Evolutionary conservation across 208 protist genomes (phyloP).

Genomic region (Leishmania turanica): DNA sequence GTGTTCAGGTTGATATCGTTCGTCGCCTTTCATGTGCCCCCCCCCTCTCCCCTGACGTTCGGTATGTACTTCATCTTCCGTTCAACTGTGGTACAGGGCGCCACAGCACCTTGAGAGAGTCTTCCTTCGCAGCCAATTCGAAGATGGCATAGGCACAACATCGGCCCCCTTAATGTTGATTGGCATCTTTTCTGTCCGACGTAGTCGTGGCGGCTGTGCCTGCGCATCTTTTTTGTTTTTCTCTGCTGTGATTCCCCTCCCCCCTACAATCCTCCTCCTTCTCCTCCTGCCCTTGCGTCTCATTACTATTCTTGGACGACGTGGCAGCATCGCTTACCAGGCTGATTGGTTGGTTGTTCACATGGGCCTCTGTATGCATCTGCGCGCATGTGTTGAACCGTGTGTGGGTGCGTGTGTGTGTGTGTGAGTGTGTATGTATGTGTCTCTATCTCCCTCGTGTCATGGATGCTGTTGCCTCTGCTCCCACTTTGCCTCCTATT

Average conservation of each 20-base stretch:
- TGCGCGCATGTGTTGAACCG: not conserved
- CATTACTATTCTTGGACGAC: too few relatives aligned
- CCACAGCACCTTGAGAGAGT: not conserved
- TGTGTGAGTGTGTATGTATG: not conserved
- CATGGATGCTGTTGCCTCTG: not conserved
- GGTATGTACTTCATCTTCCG: not conserved
- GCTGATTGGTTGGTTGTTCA: not conserved
- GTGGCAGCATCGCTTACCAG: not conserved
- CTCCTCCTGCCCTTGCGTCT: not conserved
- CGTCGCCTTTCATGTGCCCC: not conserved
- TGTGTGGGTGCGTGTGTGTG: not conserved
- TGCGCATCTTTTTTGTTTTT: not conserved
- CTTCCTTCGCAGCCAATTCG: not conserved
- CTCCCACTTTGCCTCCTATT: too few relatives aligned
- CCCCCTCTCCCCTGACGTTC: not conserved
- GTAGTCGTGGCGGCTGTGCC: not conserved
- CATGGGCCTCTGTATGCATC: not conserved
- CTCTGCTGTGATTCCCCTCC: not conserved
- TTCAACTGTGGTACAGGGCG: not conserved
- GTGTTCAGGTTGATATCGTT: not conserved
- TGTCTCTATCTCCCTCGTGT: not conserved
- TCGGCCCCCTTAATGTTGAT: not conserved
- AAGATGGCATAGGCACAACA: not conserved
- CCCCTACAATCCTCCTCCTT: not conserved
- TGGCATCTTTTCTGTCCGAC: not conserved